Base-by-base conservation (phyloP, 768 basidiomycete genomes). In the Suillus subaureus region DNA sequence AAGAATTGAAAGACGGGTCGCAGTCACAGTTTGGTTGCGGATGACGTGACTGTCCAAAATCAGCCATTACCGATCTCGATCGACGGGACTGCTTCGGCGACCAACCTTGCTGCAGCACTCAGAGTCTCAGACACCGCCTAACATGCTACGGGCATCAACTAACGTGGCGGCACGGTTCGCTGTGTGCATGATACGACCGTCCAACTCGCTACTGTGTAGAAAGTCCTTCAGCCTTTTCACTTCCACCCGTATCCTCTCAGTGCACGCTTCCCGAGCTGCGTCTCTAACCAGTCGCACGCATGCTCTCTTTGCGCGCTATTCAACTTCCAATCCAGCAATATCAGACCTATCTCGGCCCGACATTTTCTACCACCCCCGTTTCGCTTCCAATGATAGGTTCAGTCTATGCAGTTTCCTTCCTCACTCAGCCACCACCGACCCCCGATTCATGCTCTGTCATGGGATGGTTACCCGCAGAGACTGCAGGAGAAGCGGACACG, bases 301-400 rank as follows among this genome's bases (percentile, higher is more conserved):
- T 63, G 7, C 39, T 60, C 39, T 60, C 39, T 21, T 60, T 40
- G 12, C 61, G 23, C 68, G 61, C 5, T 68, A 61, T 67, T 68
- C 61, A 31, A 75, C 71, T 28, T 70, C 72, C 7, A 66, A 66
- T 45, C 16, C 68, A 28, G 55, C 75, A 35, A 72, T 76, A 60
- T 65, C 83, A 9, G 91, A 92, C 73, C 85, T 89, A 1, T 78
- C 81, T 61, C 83, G 90, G 15, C 83, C 87, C 21, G 89, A 87
- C 72, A 75, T 93, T 2, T 92, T 85, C 71, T 93, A 92, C 77
- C 91, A 93, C 72, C 78, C n/a, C 87, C 47, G 73, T 88, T 26
- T 71, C 82, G 1, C 79, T 87, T 0, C 87, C 88, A 6, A 81
- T 84, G 2, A 67, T 65, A 11, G 60, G 71, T 33, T 52, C 87